Evolutionary conservation across 2,329 filamentous ascomycete species (phyloP).

Genomic region (Apiospora sp.): DNA sequence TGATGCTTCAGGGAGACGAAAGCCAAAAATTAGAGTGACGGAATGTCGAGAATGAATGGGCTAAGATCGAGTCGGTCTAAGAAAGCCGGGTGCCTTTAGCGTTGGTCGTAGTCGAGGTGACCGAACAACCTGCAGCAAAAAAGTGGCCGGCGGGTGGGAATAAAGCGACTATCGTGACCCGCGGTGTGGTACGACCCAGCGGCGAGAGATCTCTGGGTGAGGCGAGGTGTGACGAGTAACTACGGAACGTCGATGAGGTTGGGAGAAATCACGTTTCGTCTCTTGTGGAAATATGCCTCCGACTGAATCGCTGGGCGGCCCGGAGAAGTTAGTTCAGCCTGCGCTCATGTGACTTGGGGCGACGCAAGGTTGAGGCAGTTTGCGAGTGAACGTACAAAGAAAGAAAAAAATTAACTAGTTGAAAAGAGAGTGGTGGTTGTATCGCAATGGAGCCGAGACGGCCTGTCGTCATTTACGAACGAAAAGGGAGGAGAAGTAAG

Average conservation of each 20-base stretch:
- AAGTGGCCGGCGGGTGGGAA: constrained; percentile 9
- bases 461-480: background rate
- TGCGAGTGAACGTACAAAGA: constrained; percentile 1
- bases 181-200: background rate
- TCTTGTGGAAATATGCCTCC: background rate
- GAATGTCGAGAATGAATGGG: constrained; percentile 4
- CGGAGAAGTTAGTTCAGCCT: constrained; percentile 10
- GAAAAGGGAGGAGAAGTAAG: constrained; percentile 14
- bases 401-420: background rate
- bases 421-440: constrained; percentile 10
- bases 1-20: constrained; percentile 7
- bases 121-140: constrained; percentile 8
- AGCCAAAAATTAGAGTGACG: constrained; percentile 9
- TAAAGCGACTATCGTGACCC: constrained; percentile 18
- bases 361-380: constrained; percentile 10
- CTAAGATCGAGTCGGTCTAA: constrained; percentile 15
- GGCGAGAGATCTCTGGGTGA: background rate
- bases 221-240: background rate
- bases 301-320: constrained; percentile 1
- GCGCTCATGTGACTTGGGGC: background rate
- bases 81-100: constrained; percentile 11
- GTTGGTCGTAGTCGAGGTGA: constrained; percentile 6
- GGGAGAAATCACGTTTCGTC: constrained; percentile 7
- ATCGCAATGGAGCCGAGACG: background rate
- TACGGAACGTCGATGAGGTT: background rate